phyloP scores from a whole-genome alignment of 2,329 filamentous ascomycete species.

The Fusarium equiseti region DNA sequence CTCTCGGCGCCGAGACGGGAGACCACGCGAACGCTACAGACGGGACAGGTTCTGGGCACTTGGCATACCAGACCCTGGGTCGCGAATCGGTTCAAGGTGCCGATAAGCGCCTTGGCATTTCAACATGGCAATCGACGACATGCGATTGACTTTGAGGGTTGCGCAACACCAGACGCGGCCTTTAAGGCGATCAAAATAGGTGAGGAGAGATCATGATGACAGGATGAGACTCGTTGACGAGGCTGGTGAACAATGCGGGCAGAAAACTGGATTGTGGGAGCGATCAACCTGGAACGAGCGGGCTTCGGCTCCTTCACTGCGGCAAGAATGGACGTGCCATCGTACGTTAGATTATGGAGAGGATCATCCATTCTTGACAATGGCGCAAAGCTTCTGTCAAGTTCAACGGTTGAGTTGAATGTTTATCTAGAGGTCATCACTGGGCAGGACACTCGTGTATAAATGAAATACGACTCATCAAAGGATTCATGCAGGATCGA shows the following conservation, averaged over 20 bases:
- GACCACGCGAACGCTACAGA: constrained; percentile 26
- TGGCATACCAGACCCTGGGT: constrained; percentile 42
- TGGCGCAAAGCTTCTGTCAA: neutral
- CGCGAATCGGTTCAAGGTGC: constrained; percentile 45
- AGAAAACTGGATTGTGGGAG: constrained; percentile 6
- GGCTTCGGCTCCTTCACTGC: constrained; percentile 10
- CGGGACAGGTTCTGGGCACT: constrained; percentile 42
- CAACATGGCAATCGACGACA: constrained; percentile 30
- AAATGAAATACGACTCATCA: neutral
- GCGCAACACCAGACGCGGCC: neutral
- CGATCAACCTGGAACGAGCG: constrained; percentile 6
- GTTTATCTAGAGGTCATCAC: too few relatives aligned
- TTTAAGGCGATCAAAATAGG: neutral
- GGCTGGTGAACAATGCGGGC: constrained; percentile 5
- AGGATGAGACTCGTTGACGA: constrained; percentile 12
- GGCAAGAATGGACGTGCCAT: constrained; percentile 22
- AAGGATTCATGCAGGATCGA: neutral
- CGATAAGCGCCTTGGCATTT: constrained; percentile 46
- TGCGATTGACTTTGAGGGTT: constrained; percentile 2
- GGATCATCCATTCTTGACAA: constrained; percentile 25
- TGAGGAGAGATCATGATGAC: neutral
- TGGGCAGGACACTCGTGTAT: neutral
- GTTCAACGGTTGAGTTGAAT: neutral
- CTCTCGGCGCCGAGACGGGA: constrained; percentile 24
- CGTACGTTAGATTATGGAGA: constrained; percentile 21